These are phyloP conservation scores for Hypoxylon sp. DNA, from an alignment of 2,329 filamentous ascomycete species.

Conservation along the genomic window DNA sequence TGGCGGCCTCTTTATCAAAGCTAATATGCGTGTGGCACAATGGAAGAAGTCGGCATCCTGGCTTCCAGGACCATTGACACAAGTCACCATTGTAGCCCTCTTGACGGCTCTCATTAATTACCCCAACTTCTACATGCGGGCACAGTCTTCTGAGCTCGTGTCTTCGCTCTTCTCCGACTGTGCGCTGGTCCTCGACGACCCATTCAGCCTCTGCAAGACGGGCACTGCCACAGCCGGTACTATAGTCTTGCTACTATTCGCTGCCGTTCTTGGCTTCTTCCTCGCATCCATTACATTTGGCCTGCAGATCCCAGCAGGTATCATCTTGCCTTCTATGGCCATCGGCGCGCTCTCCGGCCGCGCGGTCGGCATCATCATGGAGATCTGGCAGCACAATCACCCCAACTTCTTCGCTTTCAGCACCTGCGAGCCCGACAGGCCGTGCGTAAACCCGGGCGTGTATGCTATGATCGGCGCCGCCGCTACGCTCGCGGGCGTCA, in stretches of 20 bases:
- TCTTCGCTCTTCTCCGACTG: slow-evolving; percentile 94
- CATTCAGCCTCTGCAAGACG: slow-evolving; percentile 89
- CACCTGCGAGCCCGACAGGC: slow-evolving; percentile 85
- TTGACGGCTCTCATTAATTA: slow-evolving; percentile 92
- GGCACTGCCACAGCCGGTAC: slow-evolving; percentile 85
- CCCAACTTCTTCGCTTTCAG: slow-evolving; percentile 82
- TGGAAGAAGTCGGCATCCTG: slow-evolving; percentile 78
- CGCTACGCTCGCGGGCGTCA: slow-evolving; percentile 92
- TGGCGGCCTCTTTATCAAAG: slow-evolving; percentile 92
- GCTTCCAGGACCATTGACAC: slow-evolving; percentile 79
- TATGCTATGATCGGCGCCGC: slow-evolving; percentile 97
- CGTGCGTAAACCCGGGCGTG: slow-evolving; percentile 92
- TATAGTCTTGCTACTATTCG: slow-evolving; percentile 84
- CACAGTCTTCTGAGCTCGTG: slow-evolving; percentile 90
- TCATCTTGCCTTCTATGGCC: slow-evolving; percentile 95
- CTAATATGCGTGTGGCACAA: slow-evolving; percentile 87
- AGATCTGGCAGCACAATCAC: slow-evolving; percentile 85
- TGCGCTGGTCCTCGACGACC: slow-evolving; percentile 82
- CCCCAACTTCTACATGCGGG: slow-evolving; percentile 95
- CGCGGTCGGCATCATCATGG: slow-evolving; percentile 87
- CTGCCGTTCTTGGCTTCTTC: slow-evolving; percentile 84
- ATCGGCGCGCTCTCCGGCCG: slow-evolving; percentile 92
- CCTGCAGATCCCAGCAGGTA: slow-evolving; percentile 92
- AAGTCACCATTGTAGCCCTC: slow-evolving; percentile 83
- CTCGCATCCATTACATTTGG: slow-evolving; percentile 92